These are phyloP conservation scores for Backusella tuberculispora DNA, from an alignment of 192 early-diverging fungal species.

Conservation along the genomic window DNA sequence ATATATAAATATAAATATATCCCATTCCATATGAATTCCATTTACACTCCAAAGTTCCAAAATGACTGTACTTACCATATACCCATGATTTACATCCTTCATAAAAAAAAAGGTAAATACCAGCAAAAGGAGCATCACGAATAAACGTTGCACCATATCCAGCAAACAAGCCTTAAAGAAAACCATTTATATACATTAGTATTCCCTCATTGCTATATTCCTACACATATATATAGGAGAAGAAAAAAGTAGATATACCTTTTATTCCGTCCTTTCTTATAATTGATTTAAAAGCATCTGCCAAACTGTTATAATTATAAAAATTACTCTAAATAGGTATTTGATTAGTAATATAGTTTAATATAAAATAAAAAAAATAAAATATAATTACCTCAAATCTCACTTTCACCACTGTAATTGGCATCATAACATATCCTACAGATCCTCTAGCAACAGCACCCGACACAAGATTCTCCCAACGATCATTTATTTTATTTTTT, in stretches of 20 bases:
- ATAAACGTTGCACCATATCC: constrained; percentile 87
- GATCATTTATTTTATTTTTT: neutral
- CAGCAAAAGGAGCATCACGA: constrained; percentile 89
- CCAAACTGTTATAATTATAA: constrained; percentile 79
- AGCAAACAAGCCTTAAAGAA: constrained; percentile 71
- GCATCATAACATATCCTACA: constrained; percentile 90
- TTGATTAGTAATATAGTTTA: too few relatives aligned
- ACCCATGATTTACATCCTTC: constrained; percentile 72
- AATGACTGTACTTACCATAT: constrained; percentile 39
- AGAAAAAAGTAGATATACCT: constrained; percentile 35
- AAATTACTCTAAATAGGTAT: constrained; percentile 66
- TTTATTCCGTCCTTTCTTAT: constrained; percentile 66
- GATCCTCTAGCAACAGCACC: constrained; percentile 70
- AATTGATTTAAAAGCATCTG: constrained; percentile 68
- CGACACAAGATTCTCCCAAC: constrained; percentile 67
- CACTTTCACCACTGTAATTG: constrained; percentile 88
- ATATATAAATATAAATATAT: neutral
- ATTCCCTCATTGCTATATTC: neutral
- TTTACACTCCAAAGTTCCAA: neutral
- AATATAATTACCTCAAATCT: constrained; percentile 71
- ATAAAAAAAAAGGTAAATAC: constrained; percentile 89
- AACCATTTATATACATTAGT: neutral
- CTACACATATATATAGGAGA: neutral
- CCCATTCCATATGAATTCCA: neutral
- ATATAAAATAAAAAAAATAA: neutral